Percentiles rank a stretch among this genome's conserved stretches.
These are phyloP conservation scores for Rutstroemia sp. DNA, from an alignment of 2,329 filamentous ascomycete genomes.

Conservation along the genomic window DNA sequence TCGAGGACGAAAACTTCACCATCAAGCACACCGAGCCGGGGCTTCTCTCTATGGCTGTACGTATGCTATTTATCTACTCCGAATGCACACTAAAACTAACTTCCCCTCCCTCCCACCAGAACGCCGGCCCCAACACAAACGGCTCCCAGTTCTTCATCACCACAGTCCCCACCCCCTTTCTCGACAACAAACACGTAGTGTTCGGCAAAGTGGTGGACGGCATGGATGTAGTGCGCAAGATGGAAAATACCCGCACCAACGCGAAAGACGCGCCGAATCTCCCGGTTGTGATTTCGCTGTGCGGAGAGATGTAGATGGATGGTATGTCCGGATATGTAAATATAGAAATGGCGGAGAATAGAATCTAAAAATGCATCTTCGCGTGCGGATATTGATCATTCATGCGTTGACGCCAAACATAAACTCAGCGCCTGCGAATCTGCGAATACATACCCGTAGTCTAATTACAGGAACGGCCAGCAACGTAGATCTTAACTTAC, in stretches of 20 bases:
- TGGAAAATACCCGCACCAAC: slow-evolving; percentile 79
- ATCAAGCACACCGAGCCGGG: slow-evolving; percentile 73
- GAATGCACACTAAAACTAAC: slow-evolving; percentile 1
- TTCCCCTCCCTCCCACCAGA: slow-evolving; percentile 42
- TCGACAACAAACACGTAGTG: slow-evolving; percentile 91
- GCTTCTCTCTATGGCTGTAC: slow-evolving; percentile 85
- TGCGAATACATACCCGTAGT: too few species aligned
- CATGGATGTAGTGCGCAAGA: slow-evolving; percentile 84
- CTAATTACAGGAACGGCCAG: too few species aligned
- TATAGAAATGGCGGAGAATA: too few species aligned
- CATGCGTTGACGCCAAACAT: too few species aligned
- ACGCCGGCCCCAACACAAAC: slow-evolving; percentile 86
- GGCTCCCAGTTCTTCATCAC: slow-evolving; percentile 98
- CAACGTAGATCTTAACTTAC: too few species aligned
- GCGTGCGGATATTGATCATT: too few species aligned
- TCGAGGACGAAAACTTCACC: slow-evolving; percentile 85
- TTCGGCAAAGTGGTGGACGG: slow-evolving; percentile 88
- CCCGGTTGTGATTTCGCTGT: slow-evolving; percentile 78
- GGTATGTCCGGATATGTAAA: background rate
- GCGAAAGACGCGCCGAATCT: slow-evolving; percentile 75
- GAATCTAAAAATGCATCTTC: too few species aligned
- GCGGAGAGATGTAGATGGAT: slow-evolving; percentile 82
- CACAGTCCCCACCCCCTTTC: slow-evolving; percentile 74
- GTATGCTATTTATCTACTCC: slow-evolving; percentile 29
- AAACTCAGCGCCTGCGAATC: too few species aligned